Evolutionary conservation across 805 yeast genomes (phyloP).

Genomic region (baker's yeast (Saccharomyces cerevisiae)): DNA sequence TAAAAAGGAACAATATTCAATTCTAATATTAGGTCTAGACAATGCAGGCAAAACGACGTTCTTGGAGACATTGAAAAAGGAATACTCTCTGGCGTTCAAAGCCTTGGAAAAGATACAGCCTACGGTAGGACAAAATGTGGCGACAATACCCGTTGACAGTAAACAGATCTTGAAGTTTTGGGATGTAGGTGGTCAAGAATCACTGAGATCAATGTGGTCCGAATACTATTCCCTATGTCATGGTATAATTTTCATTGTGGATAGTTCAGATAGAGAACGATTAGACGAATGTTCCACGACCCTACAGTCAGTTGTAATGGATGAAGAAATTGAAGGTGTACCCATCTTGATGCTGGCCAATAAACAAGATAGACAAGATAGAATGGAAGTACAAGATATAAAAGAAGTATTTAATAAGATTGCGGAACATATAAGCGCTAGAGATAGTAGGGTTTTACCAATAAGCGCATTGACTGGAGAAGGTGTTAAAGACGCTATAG

Average conservation of each 20-base stretch:
- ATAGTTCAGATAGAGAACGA: constrained; percentile 76
- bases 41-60: constrained; percentile 93
- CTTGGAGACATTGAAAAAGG: constrained; percentile 54
- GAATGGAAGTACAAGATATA: constrained; percentile 68
- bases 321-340: constrained; percentile 61
- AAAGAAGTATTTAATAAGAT: constrained; percentile 76
- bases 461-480: constrained; percentile 73
- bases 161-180: constrained; percentile 60
- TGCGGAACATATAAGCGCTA: constrained; percentile 77
- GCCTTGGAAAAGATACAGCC: constrained; percentile 67
- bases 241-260: constrained; percentile 87
- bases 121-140: constrained; percentile 89
- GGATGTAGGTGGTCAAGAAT: constrained; percentile 95
- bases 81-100: constrained; percentile 41
- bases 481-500: constrained; percentile 80
- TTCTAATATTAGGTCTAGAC: constrained; percentile 80
- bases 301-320: constrained; percentile 45
- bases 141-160: constrained; percentile 34
- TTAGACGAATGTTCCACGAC: constrained; percentile 75
- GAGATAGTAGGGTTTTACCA: constrained; percentile 85
- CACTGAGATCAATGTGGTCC: constrained; percentile 79
- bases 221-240: constrained; percentile 80
- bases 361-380: constrained; percentile 74
- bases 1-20: constrained; percentile 59
- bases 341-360: constrained; percentile 93